Evolutionary conservation across 2,329 filamentous ascomycete species (phyloP).

Genomic region (Colletotrichum chlorophyti): DNA sequence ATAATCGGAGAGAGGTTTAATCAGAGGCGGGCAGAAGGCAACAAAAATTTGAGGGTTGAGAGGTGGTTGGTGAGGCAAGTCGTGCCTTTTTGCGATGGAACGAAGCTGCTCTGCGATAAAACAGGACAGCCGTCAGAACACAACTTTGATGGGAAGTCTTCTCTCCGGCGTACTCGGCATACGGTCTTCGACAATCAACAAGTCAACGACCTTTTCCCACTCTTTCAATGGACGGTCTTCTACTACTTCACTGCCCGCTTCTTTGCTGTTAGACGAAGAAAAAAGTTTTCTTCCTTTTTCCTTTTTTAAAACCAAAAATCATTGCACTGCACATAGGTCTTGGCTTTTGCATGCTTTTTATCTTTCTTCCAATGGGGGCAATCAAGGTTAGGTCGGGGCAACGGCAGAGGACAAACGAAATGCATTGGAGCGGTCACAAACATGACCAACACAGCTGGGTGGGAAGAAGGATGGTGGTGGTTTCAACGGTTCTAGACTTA

Average conservation of each 20-base stretch:
- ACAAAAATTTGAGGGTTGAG: too few relatives aligned
- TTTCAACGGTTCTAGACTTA: too few relatives aligned
- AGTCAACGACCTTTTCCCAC: not conserved
- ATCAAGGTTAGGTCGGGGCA: not conserved
- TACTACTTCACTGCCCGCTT: constrained; percentile 5
- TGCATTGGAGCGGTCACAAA: constrained; percentile 29
- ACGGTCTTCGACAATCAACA: not conserved
- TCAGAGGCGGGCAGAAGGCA: not conserved
- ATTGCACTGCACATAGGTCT: constrained; percentile 22
- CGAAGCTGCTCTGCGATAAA: not conserved
- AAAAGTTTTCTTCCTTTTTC: constrained; percentile 25
- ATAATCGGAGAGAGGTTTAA: constrained; percentile 5
- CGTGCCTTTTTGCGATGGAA: not conserved
- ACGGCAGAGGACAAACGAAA: constrained; percentile 9
- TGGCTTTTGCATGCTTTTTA: constrained; percentile 22
- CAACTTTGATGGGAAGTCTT: constrained; percentile 13
- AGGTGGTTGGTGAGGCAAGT: too few relatives aligned
- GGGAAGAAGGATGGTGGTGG: too few relatives aligned
- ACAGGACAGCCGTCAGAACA: too few relatives aligned
- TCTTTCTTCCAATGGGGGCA: not conserved
- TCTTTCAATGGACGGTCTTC: not conserved
- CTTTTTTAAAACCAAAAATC: too few relatives aligned
- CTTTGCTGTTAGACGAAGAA: constrained; percentile 26
- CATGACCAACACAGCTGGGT: too few relatives aligned
- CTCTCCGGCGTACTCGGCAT: constrained; percentile 19